Evolutionary conservation across 495 filamentous ascomycete species (phyloP), one percentile per base, ranked within the genome.

Genomic region (Penicillium paxilli): DNA sequence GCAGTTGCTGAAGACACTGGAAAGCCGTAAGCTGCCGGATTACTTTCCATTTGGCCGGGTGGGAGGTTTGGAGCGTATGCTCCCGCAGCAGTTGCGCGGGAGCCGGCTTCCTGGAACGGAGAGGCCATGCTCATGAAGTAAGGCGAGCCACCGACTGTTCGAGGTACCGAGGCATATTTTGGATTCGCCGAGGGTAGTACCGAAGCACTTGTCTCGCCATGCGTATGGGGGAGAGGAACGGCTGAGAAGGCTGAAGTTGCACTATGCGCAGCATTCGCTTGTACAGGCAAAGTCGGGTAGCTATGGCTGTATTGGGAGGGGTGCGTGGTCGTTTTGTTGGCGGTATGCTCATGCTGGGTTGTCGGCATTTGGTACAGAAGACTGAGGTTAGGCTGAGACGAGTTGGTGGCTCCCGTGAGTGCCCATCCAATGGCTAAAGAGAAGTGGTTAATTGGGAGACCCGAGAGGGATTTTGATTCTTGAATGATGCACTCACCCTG

Each of bases 401-500:
- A 92, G 62, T 92, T 89, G 22, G 87, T 91, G 12, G 87, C 90
- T 41, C 89, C 89, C 2, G 89, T 90, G 17, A 92, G 78, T 28
- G 88, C 87, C 82, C 85, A 91, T 12, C 87, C 89, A 47, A 91
- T 84, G 3, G 88, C 85, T 75, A 38, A n/a, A 38, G 67, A 52
- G 22, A 60, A 64, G 38, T 67, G 69, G 2, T 11, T 66, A 54
- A 47, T 47, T 32, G 47, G 49, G n/a, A 19, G 35, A 12, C 5
- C 62, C 49, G 67, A 57, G 26, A n/a, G n/a, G n/a, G n/a, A n/a
- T n/a, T n/a, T n/a, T 71, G 66, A 35, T 32, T 32, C 72, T 62
- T 19, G 62, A 58, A n/a, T 60, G 8, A 20, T 8, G 17, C 3
- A n/a, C 57, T 68, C 77, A 69, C 80, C 80, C 66, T 83, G 82